Conservation (phyloP, 208 protist species). For the Novymonas esmeraldas region DNA sequence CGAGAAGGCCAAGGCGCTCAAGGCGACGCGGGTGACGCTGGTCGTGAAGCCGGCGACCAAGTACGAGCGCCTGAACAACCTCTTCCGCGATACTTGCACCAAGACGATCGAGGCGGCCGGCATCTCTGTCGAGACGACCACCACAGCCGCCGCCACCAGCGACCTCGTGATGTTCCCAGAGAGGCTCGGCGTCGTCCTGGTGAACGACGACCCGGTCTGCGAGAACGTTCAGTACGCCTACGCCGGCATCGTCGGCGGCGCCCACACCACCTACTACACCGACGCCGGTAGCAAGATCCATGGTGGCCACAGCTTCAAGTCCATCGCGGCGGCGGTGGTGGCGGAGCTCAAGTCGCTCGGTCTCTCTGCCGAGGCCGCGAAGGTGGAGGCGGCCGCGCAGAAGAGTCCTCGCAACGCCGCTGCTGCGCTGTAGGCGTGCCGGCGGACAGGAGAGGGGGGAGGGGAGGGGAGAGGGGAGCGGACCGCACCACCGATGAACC, state of each 20-base stretch:
- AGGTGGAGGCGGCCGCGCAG: slow-evolving; percentile 61
- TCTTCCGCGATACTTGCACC: slow-evolving; percentile 60
- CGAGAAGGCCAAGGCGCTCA: slow-evolving; percentile 59
- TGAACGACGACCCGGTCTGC: slow-evolving; percentile 69
- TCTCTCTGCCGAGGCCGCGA: slow-evolving; percentile 65
- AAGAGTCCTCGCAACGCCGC: slow-evolving; percentile 63
- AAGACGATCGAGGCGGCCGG: slow-evolving; percentile 66
- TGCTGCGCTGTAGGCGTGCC: slow-evolving; percentile 35
- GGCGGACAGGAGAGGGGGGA: no score
- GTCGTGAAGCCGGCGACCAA: slow-evolving; percentile 78
- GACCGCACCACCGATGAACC: no score
- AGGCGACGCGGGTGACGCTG: slow-evolving; percentile 66
- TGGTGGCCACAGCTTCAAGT: slow-evolving; percentile 80
- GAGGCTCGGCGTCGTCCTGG: slow-evolving; percentile 61
- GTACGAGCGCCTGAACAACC: slow-evolving; percentile 67
- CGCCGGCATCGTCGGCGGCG: slow-evolving; percentile 72
- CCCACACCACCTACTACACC: slow-evolving; percentile 64
- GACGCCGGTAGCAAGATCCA: slow-evolving; percentile 53
- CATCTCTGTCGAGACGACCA: slow-evolving; percentile 51
- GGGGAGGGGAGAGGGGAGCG: no score
- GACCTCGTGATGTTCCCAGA: slow-evolving; percentile 78
- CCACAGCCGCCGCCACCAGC: slow-evolving; percentile 65
- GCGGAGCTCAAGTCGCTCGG: slow-evolving; percentile 68
- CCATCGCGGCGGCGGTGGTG: slow-evolving; percentile 67
- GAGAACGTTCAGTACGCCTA: slow-evolving; percentile 78